These are phyloP conservation scores for Podila epigama DNA, from an alignment of 192 early-diverging fungal genomes.

Conservation along the genomic window DNA sequence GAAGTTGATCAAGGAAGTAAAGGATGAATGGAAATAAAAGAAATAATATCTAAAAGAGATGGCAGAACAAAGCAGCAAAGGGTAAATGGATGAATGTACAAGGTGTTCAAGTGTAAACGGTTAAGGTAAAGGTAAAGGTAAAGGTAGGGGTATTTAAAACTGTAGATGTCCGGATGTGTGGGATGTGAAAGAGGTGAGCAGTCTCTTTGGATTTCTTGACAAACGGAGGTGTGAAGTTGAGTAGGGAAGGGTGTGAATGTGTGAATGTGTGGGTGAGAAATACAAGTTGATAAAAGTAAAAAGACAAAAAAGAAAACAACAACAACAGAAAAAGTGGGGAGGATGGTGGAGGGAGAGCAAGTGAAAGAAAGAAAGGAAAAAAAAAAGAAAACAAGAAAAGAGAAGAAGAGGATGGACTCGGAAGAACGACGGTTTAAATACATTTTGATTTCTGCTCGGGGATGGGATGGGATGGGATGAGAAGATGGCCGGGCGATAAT, in stretches of 20 bases:
- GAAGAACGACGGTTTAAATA: conserved; percentile 32
- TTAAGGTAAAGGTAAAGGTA: background rate
- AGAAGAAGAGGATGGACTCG: conserved; percentile 10
- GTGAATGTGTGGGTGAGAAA: background rate
- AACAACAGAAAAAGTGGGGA: conserved; percentile 4
- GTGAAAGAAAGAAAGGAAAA: conserved; percentile 2
- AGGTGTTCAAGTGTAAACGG: too few relatives aligned
- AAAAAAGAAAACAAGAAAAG: background rate
- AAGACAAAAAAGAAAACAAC: background rate
- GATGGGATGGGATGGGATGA: conserved; percentile 7
- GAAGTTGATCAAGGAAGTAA: background rate
- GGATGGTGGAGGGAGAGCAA: conserved; percentile 2
- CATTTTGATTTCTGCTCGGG: conserved; percentile 1
- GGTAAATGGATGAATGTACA: too few relatives aligned
- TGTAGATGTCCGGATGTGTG: too few relatives aligned
- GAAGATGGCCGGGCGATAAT: background rate
- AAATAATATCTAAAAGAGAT: too few relatives aligned
- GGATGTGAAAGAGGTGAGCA: conserved; percentile 10
- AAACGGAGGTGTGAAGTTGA: background rate
- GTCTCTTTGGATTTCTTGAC: conserved; percentile 1
- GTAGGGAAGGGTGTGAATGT: background rate
- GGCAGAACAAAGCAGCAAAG: too few relatives aligned
- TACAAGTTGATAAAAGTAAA: background rate
- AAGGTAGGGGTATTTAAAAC: background rate
- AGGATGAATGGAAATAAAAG: background rate